These are phyloP conservation scores for Sungouiozyma intestinalis DNA, from an alignment of 805 yeast genomes.

Conservation along the genomic window DNA sequence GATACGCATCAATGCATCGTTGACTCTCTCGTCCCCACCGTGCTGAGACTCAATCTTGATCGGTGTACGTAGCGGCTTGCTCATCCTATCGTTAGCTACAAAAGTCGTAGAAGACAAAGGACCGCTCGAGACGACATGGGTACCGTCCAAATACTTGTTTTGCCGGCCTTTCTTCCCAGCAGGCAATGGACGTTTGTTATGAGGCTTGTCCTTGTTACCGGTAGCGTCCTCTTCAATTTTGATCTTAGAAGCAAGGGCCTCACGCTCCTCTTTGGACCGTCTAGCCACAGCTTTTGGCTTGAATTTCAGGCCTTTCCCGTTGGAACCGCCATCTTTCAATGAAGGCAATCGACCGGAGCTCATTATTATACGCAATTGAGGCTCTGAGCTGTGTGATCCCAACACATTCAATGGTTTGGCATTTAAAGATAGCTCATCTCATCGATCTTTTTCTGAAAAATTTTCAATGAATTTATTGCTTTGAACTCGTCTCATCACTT, in stretches of 20 bases:
- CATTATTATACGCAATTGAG: neutral
- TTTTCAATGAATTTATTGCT: conserved; percentile 1
- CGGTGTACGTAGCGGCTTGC: conserved; percentile 16
- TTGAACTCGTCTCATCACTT: conserved; percentile 17
- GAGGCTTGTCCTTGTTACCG: conserved; percentile 1
- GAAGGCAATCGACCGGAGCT: conserved; percentile 28
- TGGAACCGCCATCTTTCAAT: conserved; percentile 12
- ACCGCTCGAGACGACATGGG: conserved; percentile 62
- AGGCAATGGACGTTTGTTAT: conserved; percentile 7
- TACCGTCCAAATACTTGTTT: conserved; percentile 26
- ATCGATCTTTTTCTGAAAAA: conserved; percentile 2
- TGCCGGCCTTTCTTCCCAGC: conserved; percentile 10
- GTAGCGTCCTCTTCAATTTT: conserved; percentile 19
- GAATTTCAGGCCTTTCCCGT: conserved; percentile 49
- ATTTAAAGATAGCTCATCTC: neutral
- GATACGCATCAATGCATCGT: conserved; percentile 31
- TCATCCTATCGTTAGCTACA: conserved; percentile 17
- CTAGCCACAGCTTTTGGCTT: conserved; percentile 83
- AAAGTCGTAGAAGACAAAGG: conserved; percentile 57
- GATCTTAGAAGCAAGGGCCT: conserved; percentile 56
- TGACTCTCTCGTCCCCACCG: conserved; percentile 5
- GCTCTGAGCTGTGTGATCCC: neutral
- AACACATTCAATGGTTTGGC: neutral
- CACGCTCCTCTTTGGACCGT: conserved; percentile 75
- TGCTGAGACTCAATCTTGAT: conserved; percentile 12